Evolutionary conservation across 805 yeast species (phyloP).

Genomic region (Teunomyces pallodes): DNA sequence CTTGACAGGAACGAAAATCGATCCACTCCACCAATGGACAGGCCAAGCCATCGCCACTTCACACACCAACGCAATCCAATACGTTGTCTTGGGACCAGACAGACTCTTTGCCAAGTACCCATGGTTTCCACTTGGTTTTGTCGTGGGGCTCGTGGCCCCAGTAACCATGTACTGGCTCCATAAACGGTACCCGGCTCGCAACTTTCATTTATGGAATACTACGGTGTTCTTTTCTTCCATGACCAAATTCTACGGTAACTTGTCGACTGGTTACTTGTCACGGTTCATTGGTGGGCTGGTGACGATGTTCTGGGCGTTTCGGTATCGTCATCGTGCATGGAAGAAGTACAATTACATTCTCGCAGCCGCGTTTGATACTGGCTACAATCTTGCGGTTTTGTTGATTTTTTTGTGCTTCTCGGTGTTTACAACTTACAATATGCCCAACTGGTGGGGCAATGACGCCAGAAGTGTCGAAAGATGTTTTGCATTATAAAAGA

Average conservation of each 20-base stretch:
- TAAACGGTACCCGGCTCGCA: constrained; percentile 21
- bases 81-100: constrained; percentile 50
- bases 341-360: constrained; percentile 44
- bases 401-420: constrained; percentile 37
- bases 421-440: constrained; percentile 15
- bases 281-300: constrained; percentile 47
- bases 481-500: constrained; percentile 36
- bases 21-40: constrained; percentile 53
- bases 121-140: constrained; percentile 44
- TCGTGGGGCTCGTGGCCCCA: constrained; percentile 40
- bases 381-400: constrained; percentile 43
- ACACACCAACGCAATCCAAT: constrained; percentile 50
- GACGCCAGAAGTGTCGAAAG: constrained; percentile 42
- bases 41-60: constrained; percentile 42
- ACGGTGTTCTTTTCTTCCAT: constrained; percentile 49
- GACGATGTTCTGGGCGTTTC: constrained; percentile 45
- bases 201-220: constrained; percentile 42
- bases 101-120: constrained; percentile 43
- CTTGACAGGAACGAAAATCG: constrained; percentile 31
- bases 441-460: constrained; percentile 53
- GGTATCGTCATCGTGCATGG: constrained; percentile 39
- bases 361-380: constrained; percentile 54
- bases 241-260: constrained; percentile 48
- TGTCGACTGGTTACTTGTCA: constrained; percentile 49
- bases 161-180: constrained; percentile 28